Evolutionary conservation across 192 early-diverging fungal species (phyloP).

Genomic region (Coemansia sp.): DNA sequence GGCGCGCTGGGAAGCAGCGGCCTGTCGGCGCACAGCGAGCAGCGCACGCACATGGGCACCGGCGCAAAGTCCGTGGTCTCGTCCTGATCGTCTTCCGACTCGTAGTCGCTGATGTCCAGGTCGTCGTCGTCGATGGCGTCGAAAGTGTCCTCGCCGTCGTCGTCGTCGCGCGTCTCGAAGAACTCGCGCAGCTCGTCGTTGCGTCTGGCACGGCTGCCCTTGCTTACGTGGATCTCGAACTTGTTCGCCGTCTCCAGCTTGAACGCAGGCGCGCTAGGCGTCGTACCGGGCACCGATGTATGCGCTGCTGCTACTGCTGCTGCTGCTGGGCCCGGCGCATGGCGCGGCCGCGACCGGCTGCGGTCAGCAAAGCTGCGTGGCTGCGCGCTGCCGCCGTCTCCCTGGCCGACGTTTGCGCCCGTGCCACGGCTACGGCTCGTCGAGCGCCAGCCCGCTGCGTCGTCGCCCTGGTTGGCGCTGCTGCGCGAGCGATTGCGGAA

Average conservation of each 20-base stretch:
- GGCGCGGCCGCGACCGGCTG: constrained; percentile 31
- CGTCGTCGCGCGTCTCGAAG: constrained; percentile 39
- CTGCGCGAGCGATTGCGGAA: constrained; percentile 15
- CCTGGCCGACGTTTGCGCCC: not conserved
- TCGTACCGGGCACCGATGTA: too few species aligned
- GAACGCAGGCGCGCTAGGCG: constrained; percentile 11
- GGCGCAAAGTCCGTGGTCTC: constrained; percentile 46
- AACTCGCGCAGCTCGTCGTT: constrained; percentile 45
- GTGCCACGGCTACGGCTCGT: not conserved
- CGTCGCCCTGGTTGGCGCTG: not conserved
- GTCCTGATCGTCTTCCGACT: constrained; percentile 46
- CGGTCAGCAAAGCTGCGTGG: constrained; percentile 9
- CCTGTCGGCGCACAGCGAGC: constrained; percentile 61
- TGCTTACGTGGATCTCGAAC: constrained; percentile 40
- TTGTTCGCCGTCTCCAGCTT: constrained; percentile 39
- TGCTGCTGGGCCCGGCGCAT: constrained; percentile 7
- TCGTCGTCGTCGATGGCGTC: constrained; percentile 47
- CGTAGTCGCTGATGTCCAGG: constrained; percentile 41
- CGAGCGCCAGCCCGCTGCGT: constrained; percentile 17
- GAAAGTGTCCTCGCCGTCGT: constrained; percentile 30
- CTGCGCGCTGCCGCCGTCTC: not conserved
- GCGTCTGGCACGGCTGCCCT: constrained; percentile 39
- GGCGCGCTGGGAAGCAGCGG: constrained; percentile 59
- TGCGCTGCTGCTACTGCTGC: constrained; percentile 7
- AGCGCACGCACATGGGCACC: constrained; percentile 58